Conservation (phyloP, 306 rosid species). For the Biancaea sappan region DNA sequence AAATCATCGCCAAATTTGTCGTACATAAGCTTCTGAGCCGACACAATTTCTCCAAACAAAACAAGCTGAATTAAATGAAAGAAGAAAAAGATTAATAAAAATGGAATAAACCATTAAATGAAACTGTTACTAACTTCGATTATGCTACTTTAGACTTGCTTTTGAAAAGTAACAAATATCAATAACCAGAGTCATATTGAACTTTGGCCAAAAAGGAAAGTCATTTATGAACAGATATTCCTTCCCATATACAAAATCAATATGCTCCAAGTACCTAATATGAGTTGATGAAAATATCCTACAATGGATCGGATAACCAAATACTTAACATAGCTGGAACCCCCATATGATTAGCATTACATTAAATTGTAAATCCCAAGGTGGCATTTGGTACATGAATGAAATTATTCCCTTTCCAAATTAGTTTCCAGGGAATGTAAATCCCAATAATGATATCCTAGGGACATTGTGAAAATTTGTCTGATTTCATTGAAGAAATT, state of each 20-base stretch:
- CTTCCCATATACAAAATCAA: background rate
- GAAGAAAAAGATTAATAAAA: background rate
- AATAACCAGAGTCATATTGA: background rate
- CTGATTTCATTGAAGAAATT: background rate
- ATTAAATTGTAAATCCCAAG: background rate
- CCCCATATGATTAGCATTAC: background rate
- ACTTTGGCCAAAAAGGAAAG: background rate
- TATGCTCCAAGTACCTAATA: background rate
- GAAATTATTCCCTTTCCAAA: background rate
- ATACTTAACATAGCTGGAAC: background rate
- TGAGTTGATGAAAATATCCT: background rate
- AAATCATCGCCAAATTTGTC: conserved; percentile 93
- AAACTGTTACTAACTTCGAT: background rate
- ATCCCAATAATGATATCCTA: background rate
- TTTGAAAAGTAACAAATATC: background rate
- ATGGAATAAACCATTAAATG: conserved; percentile 13
- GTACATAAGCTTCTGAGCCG: conserved; percentile 96
- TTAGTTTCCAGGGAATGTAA: background rate
- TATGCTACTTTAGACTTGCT: background rate
- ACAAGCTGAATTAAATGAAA: conserved; percentile 53
- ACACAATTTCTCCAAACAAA: conserved; percentile 95
- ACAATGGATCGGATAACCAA: background rate
- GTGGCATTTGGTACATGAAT: background rate
- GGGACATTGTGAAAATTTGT: background rate
- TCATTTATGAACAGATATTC: background rate